Conservation (phyloP, 768 basidiomycete genomes). For the Agrocybe chaxingu region DNA sequence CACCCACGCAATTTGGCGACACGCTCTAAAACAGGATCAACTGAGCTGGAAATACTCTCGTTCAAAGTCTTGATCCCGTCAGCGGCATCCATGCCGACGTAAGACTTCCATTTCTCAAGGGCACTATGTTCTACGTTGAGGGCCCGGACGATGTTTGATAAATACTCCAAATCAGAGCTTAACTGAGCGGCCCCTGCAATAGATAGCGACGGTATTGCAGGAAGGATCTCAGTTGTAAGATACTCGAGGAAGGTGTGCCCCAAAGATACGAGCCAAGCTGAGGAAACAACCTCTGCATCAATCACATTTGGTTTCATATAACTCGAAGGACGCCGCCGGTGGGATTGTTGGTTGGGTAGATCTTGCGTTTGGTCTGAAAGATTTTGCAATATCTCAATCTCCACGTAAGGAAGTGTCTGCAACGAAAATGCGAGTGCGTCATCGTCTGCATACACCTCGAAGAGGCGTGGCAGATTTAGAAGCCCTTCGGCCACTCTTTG, state of each 20-base stretch:
- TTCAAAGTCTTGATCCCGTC: constrained; percentile 32
- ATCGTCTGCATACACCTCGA: constrained; percentile 92
- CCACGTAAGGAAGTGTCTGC: constrained; percentile 72
- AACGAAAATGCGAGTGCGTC: constrained; percentile 88
- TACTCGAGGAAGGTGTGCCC: constrained; percentile 75
- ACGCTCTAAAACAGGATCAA: constrained; percentile 31
- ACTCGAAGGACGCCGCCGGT: constrained; percentile 41
- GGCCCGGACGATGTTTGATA: constrained; percentile 86
- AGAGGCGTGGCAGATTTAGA: constrained; percentile 86
- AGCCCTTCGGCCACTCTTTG: constrained; percentile 92
- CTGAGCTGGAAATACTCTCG: constrained; percentile 19
- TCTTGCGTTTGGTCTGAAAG: constrained; percentile 40
- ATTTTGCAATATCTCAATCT: constrained; percentile 49
- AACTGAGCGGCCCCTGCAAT: constrained; percentile 77
- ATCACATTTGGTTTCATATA: constrained; percentile 35
- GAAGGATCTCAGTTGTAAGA: constrained; percentile 68
- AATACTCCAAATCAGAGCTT: constrained; percentile 81
- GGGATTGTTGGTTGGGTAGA: constrained; percentile 24
- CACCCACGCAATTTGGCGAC: constrained; percentile 38
- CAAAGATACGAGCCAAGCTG: constrained; percentile 91
- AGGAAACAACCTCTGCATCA: constrained; percentile 78
- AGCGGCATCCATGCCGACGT: constrained; percentile 58
- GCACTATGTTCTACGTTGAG: constrained; percentile 85
- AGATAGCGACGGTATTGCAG: constrained; percentile 63
- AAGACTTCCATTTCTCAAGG: constrained; percentile 77